Conservation (phyloP, 176 grass and related monocot species). For the Thalia dealbata region DNA sequence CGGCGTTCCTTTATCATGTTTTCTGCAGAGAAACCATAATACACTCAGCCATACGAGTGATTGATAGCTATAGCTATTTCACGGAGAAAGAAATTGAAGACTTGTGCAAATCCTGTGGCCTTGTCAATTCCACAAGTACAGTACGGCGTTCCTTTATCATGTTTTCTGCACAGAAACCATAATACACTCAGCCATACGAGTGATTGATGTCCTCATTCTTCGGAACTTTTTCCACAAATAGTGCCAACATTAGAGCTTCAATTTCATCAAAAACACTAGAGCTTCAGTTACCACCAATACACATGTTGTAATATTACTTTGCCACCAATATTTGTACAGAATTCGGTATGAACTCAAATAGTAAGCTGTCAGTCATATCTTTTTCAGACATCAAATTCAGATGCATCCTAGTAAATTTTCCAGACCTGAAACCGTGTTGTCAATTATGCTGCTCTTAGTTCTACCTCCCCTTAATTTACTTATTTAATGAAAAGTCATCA, state of each 20-base stretch:
- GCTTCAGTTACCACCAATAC: too few relatives aligned
- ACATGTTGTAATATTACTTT: not conserved
- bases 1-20: constrained; percentile 90
- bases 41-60: too few relatives aligned
- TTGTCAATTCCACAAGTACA: constrained; percentile 67
- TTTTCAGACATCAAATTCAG: not conserved
- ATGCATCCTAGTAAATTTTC: not conserved
- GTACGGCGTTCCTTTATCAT: constrained; percentile 82
- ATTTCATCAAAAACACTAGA: too few relatives aligned
- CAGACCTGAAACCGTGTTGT: too few relatives aligned
- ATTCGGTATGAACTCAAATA: too few relatives aligned
- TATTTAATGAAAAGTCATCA: too few relatives aligned
- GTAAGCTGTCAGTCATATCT: not conserved
- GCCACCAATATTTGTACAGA: too few relatives aligned
- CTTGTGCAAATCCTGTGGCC: constrained; percentile 73
- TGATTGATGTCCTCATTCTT: not conserved
- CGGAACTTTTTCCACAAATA: not conserved
- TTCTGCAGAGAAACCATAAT: constrained; percentile 75
- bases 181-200: not conserved
- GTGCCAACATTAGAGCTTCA: not conserved
- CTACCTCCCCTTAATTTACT: too few relatives aligned
- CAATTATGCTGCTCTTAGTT: too few relatives aligned
- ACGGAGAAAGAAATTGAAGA: constrained; percentile 81
- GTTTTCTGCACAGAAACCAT: constrained; percentile 89
- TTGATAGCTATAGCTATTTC: constrained; percentile 89